Base-by-base conservation (phyloP, 2,329 filamentous ascomycete genomes). In the Hysterium pulicare region DNA sequence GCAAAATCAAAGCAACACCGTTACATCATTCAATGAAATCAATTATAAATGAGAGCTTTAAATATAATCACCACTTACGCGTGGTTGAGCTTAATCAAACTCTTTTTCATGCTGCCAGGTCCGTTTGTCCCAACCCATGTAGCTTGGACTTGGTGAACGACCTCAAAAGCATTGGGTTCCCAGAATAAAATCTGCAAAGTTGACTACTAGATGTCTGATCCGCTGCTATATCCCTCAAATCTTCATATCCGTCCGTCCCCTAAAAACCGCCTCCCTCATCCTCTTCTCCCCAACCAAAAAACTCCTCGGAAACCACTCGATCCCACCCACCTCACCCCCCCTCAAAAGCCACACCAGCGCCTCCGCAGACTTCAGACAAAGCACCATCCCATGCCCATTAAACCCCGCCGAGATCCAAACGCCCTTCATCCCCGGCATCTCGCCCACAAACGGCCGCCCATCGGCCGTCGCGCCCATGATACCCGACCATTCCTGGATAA, bases 371-470 rank as follows among this genome's bases (percentile, higher is more conserved):
- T 80, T 76, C 67, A 80, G 77, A 41, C 79, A 79, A 23, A 80
- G 61, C 1, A 81, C 81, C 82, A 84, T 85, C 0, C 58, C 81
- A 58, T 85, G 80, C 1, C 83, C 83, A 49, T 83, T 82, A 49
- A 85, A 85, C 5, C 78, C 74, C 3, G 76, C 78, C 23, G 73
- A 71, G 1, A 82, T 66, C 71, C 76, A 83, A 17, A 84, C 54
- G 1, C 72, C 70, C 4, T 62, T 49, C 33, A 59, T 58, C 2
- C 61, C 66, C 1, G 73, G 74, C 38, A 72, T 68, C 11, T 56
- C 50, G 0, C 69, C 69, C 0, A 71, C 66, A 54, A 76, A 72
- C 0, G 76, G 76, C n/a, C 72, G 55, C 2, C 69, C 71, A 54
- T 79, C 76, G 2, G 66, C 62, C 1, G 72, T 75, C 28, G 70